A percentile compares a stretch with the other conserved stretches of the same genome.
These are phyloP conservation scores for Ceratobasidium sp. DNA, from an alignment of 1,284 basidiomycete species.

Conservation along the genomic window DNA sequence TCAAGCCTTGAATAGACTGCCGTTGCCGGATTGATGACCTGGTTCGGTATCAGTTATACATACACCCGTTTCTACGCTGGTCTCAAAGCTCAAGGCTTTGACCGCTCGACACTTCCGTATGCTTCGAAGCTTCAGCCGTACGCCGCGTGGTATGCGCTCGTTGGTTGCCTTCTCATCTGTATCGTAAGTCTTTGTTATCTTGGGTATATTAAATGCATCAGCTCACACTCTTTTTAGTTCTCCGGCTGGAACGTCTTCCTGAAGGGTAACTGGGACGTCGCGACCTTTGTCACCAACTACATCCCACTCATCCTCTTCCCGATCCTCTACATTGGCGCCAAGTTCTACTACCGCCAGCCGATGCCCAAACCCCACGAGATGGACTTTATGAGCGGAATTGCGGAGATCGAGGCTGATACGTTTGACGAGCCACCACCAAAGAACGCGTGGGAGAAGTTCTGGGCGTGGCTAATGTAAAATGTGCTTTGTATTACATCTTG, in stretches of 20 bases:
- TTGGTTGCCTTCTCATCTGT: conserved; percentile 71
- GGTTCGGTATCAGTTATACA: conserved; percentile 85
- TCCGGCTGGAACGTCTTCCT: conserved; percentile 84
- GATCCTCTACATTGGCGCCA: conserved; percentile 74
- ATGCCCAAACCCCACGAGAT: conserved; percentile 71
- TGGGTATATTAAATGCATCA: neutral
- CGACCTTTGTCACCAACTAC: conserved; percentile 82
- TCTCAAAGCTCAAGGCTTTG: conserved; percentile 78
- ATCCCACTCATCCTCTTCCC: conserved; percentile 83
- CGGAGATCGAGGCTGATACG: conserved; percentile 66
- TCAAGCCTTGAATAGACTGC: conserved; percentile 54
- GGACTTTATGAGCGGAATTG: conserved; percentile 81
- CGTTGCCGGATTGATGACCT: conserved; percentile 77
- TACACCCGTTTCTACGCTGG: conserved; percentile 86
- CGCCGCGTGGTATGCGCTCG: conserved; percentile 76
- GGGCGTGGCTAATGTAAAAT: conserved; percentile 72
- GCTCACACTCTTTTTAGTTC: conserved; percentile 63
- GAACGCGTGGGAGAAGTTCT: conserved; percentile 76
- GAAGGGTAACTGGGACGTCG: conserved; percentile 69
- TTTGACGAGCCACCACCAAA: conserved; percentile 78
- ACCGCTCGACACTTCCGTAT: conserved; percentile 77
- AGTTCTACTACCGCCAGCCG: conserved; percentile 64
- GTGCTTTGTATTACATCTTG: conserved; percentile 3
- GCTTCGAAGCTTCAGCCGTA: conserved; percentile 72
- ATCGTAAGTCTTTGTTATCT: conserved; percentile 65